Evolutionary conservation across 352 stramenopile genomes (phyloP), one percentile per base, ranked within the genome.

Genomic region (Phytophthora pistaciae): DNA sequence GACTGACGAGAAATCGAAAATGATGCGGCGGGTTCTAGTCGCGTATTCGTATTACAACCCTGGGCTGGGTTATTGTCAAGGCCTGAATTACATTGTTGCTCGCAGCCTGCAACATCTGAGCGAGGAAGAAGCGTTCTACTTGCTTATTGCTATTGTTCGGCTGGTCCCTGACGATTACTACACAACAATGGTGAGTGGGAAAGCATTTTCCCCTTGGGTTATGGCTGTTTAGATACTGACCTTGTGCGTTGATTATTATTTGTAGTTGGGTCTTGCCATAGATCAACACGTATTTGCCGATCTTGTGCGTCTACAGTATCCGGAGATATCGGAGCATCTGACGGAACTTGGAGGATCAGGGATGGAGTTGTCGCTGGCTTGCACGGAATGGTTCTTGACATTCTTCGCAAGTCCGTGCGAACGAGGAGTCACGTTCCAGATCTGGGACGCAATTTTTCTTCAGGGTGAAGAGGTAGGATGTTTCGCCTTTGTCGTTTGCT

Each of bases 261-360:
- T 72, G 48, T 63, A 96, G 88, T 68, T 97, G 3, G 90, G 90
- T 16, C 63, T 96, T 7, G 90, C 88, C n/a, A 82, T 97, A 14
- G 90, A 97, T 56, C 90, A 97, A 69, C 90, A 97, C 56, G 90
- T 97, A 23, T 97, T 95, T 75, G 84, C 88, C 1, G 89, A 95
- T 64, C 75, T 97, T 20, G 90, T 97, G 8, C 86, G 87, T 5
- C 63, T 95, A 18, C 87, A 95, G 53, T 85, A 84, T 20, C 87
- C 87, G 2, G 80, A 93, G 3, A 78, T 97, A 62, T 85, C 82
- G 0, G 80, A 91, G 3, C 80, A 89, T 46, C 63, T 95, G 10
- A 72, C 77, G 21, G 77, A 82, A 13, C 78, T 97, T 14, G 90
- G 90, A 20, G 90, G 88, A n/a, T 94, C 89, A 8, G 86, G 88